Base-by-base conservation (phyloP, 371 early-diverging fungal genomes). In the Mortierella sp. region DNA sequence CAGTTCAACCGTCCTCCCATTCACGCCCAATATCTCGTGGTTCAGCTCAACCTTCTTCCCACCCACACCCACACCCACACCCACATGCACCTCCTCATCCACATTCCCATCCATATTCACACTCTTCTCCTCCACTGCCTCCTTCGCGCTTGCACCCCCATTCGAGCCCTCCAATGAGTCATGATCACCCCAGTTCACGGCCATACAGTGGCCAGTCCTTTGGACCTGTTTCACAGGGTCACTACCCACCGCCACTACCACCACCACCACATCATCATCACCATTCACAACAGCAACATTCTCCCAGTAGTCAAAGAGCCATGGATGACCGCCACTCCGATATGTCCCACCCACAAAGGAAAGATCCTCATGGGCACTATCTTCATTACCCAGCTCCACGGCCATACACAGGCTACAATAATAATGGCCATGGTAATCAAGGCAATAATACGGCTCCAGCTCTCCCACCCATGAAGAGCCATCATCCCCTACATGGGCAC, bases 241-340 rank as follows among this genome's bases (percentile, higher is more conserved):
- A 66, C 22, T 66, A 62, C 26, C 68, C 68, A 19, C 65, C 60
- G 8, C 7, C 58, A 56, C 32, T 60, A 71, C 15, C 64, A 64
- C 17, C 64, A 64, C 2, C 70, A 70, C n/a, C 61, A 64, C 62
- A 61, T 22, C 68, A 26, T 61, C 60, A 22, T n/a, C 58, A 56
- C 40, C 65, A 71, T 17, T 51, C 40, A 29, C 64, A 57, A 12
- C 64, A 45, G 10, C 70, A 70, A n/a, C 61, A 64, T 37, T 31
- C 23, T n/a, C n/a, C n/a, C n/a, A n/a, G n/a, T 28, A 62, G 49
- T 47, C 43, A 43, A 23, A 62, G 62, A 31, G 62, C 17, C 8
- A 17, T 37, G 31, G 43, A 57, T 57, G 47, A 57, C 47, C 57
- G 23, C n/a, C 66, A 19, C 10, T 53, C 26, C 35, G 57, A 29